phyloP scores from a whole-genome alignment of 306 rosid genomes.

The Cucurbita moschata region DNA sequence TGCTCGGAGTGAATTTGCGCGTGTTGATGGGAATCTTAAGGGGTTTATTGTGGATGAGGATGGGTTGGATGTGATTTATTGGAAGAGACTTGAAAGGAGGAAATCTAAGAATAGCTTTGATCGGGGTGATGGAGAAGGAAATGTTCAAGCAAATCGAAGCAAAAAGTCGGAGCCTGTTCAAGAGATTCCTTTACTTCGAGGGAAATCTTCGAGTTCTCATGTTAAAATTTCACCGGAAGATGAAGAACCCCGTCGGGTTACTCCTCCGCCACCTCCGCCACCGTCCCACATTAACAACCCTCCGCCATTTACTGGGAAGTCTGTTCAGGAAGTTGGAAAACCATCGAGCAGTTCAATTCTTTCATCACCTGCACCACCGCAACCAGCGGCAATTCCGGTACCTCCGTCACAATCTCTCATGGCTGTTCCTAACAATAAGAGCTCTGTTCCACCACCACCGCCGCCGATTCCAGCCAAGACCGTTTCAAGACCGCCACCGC shows the following conservation, averaged over 20 bases:
- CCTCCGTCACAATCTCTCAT: constrained; percentile 1
- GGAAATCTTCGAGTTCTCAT: constrained; percentile 60
- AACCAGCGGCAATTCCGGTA: not conserved
- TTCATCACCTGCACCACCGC: constrained; percentile 14
- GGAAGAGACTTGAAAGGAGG: constrained; percentile 56
- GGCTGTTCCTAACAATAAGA: not conserved
- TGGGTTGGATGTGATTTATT: constrained; percentile 85
- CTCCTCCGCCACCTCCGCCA: not conserved
- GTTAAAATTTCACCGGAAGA: constrained; percentile 24
- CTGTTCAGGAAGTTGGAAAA: constrained; percentile 11
- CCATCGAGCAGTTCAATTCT: constrained; percentile 4
- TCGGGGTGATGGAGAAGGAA: not conserved
- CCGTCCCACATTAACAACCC: constrained; percentile 8
- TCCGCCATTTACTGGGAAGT: constrained; percentile 7
- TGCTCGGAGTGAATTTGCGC: not conserved
- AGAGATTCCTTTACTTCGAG: constrained; percentile 70
- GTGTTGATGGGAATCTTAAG: constrained; percentile 9
- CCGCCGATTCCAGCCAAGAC: constrained; percentile 13
- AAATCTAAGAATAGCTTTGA: constrained; percentile 15
- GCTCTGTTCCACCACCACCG: constrained; percentile 13
- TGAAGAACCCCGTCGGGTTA: constrained; percentile 9
- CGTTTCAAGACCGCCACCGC: constrained; percentile 15
- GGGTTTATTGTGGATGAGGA: constrained; percentile 63
- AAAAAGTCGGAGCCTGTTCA: constrained; percentile 18
- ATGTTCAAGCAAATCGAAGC: constrained; percentile 9